Conservation (phyloP, 208 protist genomes). For the Leishmania amazonensis region DNA sequence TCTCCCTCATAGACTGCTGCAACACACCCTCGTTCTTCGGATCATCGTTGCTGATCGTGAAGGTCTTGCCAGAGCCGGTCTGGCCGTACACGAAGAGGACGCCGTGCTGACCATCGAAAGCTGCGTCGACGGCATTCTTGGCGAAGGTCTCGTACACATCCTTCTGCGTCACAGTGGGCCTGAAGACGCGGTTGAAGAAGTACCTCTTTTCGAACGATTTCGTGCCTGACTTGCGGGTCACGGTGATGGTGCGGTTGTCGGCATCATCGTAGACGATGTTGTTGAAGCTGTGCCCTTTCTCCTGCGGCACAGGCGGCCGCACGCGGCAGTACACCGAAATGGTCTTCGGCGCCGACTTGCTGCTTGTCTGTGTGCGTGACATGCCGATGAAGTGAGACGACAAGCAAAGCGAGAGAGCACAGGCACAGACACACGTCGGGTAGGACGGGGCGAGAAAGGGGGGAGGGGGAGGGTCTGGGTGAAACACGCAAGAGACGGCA, state of each 20-base stretch:
- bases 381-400: constrained; percentile 22
- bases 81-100: constrained; percentile 93
- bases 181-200: constrained; percentile 80
- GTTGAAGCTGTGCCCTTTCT: constrained; percentile 73
- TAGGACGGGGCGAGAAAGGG: neutral
- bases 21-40: constrained; percentile 84
- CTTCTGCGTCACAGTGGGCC: constrained; percentile 52
- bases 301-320: constrained; percentile 67
- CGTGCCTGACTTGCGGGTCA: constrained; percentile 51
- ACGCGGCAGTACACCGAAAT: constrained; percentile 89
- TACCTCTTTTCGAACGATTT: constrained; percentile 53
- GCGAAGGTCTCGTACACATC: constrained; percentile 82
- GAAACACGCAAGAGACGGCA: neutral
- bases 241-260: constrained; percentile 47
- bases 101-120: constrained; percentile 89
- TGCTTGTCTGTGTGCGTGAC: constrained; percentile 44
- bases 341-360: constrained; percentile 77
- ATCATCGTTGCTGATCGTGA: constrained; percentile 91
- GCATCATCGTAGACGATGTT: constrained; percentile 69
- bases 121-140: constrained; percentile 78
- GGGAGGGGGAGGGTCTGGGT: neutral
- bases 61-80: constrained; percentile 92
- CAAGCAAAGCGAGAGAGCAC: neutral
- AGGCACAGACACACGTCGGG: no score
- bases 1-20: constrained; percentile 75